These are phyloP conservation scores for Antarctomyces pellizariae DNA, from an alignment of 495 filamentous ascomycete genomes.

Conservation along the genomic window DNA sequence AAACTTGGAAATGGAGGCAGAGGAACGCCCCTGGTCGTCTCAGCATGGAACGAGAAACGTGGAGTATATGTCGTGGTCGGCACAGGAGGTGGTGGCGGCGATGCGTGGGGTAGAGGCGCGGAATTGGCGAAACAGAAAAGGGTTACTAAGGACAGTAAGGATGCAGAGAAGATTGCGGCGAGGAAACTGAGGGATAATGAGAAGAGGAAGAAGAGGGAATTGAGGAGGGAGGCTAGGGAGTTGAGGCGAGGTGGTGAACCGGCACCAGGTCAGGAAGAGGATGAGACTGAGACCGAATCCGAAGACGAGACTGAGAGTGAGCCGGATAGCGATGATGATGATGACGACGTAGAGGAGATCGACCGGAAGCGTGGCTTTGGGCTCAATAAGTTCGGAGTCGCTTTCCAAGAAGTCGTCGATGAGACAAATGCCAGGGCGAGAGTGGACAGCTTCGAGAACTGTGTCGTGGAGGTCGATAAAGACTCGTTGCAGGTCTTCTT, in stretches of 20 bases:
- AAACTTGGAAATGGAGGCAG: conserved; percentile 42
- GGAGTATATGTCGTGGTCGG: conserved; percentile 83
- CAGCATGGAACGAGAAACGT: conserved; percentile 64
- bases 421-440: conserved; percentile 77
- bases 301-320: conserved; percentile 28
- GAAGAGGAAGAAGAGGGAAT: conserved; percentile 35
- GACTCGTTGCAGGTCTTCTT: conserved; percentile 84
- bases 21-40: conserved; percentile 72
- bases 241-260: conserved; percentile 21
- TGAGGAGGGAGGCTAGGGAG: conserved; percentile 25
- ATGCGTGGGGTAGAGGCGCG: conserved; percentile 33
- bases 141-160: conserved; percentile 28
- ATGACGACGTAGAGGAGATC: conserved; percentile 36
- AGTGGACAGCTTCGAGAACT: conserved; percentile 94
- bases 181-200: conserved; percentile 33
- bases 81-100: conserved; percentile 57
- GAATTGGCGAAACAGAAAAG: conserved; percentile 36
- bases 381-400: conserved; percentile 73
- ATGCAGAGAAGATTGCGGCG: conserved; percentile 34
- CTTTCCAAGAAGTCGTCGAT: conserved; percentile 84
- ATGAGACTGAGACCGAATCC: conserved; percentile 31
- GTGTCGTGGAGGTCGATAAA: conserved; percentile 88
- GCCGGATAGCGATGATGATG: conserved; percentile 32
- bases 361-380: conserved; percentile 36
- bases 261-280: conserved; percentile 26